A percentile compares a stretch with the other conserved stretches of the same genome.
Conservation (phyloP, 1,284 basidiomycete genomes). For the Trametes polyzona region DNA sequence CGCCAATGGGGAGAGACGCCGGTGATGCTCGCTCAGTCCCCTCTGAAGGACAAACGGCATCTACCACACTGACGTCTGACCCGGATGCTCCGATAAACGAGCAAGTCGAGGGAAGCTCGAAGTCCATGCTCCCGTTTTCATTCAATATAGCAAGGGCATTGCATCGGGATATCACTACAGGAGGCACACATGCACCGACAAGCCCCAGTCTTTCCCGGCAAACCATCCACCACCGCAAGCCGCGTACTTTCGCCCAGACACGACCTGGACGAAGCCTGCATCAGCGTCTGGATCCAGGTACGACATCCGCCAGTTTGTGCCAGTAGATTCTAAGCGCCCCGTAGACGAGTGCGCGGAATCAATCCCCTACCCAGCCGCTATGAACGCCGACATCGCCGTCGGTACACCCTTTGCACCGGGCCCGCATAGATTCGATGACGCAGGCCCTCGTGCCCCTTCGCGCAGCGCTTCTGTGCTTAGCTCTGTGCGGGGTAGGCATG, state of each 20-base stretch:
- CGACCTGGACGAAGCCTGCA: conserved; percentile 25
- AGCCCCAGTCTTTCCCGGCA: too few species aligned
- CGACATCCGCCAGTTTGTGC: background rate
- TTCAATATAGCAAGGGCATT: too few species aligned
- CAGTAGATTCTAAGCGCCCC: background rate
- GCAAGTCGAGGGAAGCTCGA: too few species aligned
- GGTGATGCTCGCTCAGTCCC: too few species aligned
- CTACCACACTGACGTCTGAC: too few species aligned
- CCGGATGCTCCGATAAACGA: too few species aligned
- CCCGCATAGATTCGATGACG: background rate
- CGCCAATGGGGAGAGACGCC: too few species aligned
- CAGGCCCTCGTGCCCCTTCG: conserved; percentile 14
- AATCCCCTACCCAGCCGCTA: background rate
- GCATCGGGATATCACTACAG: too few species aligned
- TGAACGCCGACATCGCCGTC: background rate
- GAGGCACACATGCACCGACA: background rate
- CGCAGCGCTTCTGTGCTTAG: conserved; percentile 35
- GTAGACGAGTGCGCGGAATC: conserved; percentile 3
- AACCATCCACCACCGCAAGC: background rate
- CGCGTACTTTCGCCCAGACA: conserved; percentile 13
- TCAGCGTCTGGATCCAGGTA: conserved; percentile 27
- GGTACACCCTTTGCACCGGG: background rate
- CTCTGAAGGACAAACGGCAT: too few species aligned
- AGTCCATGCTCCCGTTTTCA: too few species aligned
- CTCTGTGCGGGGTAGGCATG: conserved; percentile 24